Evolutionary conservation across 2,329 filamentous ascomycete species (phyloP).

Genomic region (Beauveria varroae): DNA sequence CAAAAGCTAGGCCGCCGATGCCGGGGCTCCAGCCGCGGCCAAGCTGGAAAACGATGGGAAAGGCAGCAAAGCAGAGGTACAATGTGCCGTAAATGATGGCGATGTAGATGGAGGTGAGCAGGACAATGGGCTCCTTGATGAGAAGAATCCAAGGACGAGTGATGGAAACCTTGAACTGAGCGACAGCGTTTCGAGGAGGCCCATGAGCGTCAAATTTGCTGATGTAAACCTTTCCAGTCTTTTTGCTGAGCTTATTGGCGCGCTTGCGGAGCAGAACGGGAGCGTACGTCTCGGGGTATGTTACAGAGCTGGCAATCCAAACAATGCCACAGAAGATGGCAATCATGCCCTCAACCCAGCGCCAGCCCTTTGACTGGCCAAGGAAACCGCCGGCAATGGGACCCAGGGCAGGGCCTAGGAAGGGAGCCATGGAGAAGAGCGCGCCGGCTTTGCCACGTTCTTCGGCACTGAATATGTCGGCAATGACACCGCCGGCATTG

Average conservation of each 20-base stretch:
- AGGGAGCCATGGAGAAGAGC: constrained; percentile 55
- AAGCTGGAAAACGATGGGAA: constrained; percentile 55
- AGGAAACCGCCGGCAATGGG: constrained; percentile 59
- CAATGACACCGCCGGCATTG: constrained; percentile 55
- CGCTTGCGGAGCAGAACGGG: constrained; percentile 48
- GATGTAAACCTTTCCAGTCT: constrained; percentile 48
- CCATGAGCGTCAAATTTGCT: constrained; percentile 39
- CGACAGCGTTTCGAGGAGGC: constrained; percentile 33
- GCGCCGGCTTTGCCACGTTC: constrained; percentile 51
- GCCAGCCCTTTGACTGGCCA: constrained; percentile 51
- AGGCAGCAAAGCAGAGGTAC: constrained; percentile 48
- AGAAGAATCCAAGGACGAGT: constrained; percentile 57
- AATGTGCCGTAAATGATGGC: constrained; percentile 49
- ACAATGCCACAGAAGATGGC: constrained; percentile 53
- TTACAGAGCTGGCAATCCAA: constrained; percentile 44
- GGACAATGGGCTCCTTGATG: constrained; percentile 59
- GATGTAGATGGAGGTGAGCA: constrained; percentile 57
- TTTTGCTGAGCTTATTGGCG: constrained; percentile 40
- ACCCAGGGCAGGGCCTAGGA: constrained; percentile 52
- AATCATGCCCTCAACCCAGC: constrained; percentile 57
- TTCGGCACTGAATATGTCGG: constrained; percentile 51
- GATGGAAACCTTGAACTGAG: constrained; percentile 50
- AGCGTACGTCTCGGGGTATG: constrained; percentile 54
- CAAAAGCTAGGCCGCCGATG: constrained; percentile 53
- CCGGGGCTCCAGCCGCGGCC: constrained; percentile 50